A percentile compares a stretch with the other conserved stretches of the same genome.
phyloP scores from a whole-genome alignment of 2,329 filamentous ascomycete species.

The Aspergillus japonicus region DNA sequence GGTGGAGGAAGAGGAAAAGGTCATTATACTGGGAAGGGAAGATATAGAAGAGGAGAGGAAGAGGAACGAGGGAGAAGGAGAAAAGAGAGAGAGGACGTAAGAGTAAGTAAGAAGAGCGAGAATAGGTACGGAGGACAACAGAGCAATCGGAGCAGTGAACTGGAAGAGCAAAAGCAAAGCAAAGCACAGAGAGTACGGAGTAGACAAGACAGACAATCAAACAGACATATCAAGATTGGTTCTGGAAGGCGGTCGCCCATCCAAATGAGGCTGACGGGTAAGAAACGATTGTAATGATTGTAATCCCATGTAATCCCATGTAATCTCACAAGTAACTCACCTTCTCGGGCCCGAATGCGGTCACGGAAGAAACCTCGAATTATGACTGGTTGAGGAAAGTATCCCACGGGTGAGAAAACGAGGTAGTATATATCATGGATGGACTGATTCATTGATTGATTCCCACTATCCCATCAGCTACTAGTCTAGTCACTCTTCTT shows the following conservation, averaged over 20 bases:
- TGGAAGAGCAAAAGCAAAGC: too few species aligned
- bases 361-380: background rate
- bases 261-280: slow-evolving; percentile 23
- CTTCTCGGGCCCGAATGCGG: background rate
- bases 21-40: background rate
- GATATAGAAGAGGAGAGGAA: slow-evolving; percentile 4
- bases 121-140: slow-evolving; percentile 7
- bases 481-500: background rate
- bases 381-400: background rate
- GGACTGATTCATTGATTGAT: background rate
- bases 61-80: background rate
- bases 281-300: background rate
- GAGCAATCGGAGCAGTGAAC: background rate
- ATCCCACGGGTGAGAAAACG: background rate
- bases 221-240: slow-evolving; percentile 1
- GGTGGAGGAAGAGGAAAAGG: background rate
- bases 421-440: background rate
- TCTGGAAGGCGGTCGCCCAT: slow-evolving; percentile 30
- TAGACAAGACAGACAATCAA: slow-evolving; percentile 4
- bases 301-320: background rate
- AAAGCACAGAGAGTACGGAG: background rate
- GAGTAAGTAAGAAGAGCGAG: slow-evolving; percentile 4
- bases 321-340: background rate
- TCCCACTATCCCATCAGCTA: background rate
- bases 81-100: background rate